Base-by-base conservation (phyloP, 768 basidiomycete genomes). In the Nidularia sp. region DNA sequence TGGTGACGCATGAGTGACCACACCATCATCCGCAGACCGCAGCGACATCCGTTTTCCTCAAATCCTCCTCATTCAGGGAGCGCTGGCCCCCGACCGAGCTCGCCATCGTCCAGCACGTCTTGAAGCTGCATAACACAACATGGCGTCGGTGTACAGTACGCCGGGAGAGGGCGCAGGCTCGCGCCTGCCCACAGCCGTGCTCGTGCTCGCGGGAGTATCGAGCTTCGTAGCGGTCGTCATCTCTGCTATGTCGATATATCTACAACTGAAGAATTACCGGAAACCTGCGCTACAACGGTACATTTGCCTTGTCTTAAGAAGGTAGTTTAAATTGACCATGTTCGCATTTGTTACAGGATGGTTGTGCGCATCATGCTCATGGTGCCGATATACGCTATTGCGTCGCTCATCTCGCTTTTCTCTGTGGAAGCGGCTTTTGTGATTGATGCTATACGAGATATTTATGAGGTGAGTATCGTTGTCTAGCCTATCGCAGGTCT, bases 361-460 rank as follows among this genome's bases (percentile, higher is more conserved):
- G 94, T 96, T 47, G 79, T 97, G 43, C 81, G 97, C 45, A 97
- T 98, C 64, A 93, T 98, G 90, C 56, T 98, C 59, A 98, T 98
- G 94, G 91, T 91, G 4, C 96, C 96, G 0, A 73, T 98, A 31
- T 98, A 99, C 66, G 93, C 85, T 1, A 75, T 98, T 31, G 80
- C 97, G 0, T 94, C 93, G 3, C 75, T 98, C 58, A 93, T 98
- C 55, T 93, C 96, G 0, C 75, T 99, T 39, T 92, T 94, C 72
- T 97, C 94, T 0, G 74, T 98, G 50, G 89, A 96, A 63, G 93
- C 90, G 2, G 97, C 97, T 0, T 98, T 98, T 73, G 86, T 97
- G 55, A 95, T 99, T 54, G 97, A 99, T 65, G 93, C 83, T 12
- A 76, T 98, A 54, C 81, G 97, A 42, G 97, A 98, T 67, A 81